Conservation (phyloP, 768 basidiomycete species). For the Kwoniella heveanensis region DNA sequence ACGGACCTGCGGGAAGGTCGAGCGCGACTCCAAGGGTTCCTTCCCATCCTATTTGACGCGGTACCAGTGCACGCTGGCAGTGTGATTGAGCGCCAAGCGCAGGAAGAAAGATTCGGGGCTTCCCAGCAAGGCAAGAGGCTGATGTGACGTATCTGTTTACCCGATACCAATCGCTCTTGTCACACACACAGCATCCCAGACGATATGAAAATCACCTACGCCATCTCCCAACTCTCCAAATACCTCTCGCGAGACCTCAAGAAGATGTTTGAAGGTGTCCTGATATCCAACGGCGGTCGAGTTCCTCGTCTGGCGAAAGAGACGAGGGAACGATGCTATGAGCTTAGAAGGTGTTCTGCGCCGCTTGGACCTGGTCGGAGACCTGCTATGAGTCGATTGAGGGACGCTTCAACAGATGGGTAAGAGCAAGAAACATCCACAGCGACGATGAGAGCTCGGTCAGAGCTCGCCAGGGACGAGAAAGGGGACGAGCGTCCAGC, state of each 20-base stretch:
- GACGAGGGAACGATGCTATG: conserved; percentile 38
- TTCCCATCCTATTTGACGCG: too few relatives aligned
- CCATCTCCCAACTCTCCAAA: conserved; percentile 18
- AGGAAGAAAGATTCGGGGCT: too few relatives aligned
- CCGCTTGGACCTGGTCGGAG: conserved; percentile 20
- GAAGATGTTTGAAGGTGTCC: conserved; percentile 26
- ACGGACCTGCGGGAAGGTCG: too few relatives aligned
- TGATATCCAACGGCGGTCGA: conserved; percentile 28
- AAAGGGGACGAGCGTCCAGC: too few relatives aligned
- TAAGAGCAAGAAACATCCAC: too few relatives aligned
- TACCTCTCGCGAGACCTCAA: conserved; percentile 41
- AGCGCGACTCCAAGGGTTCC: too few relatives aligned
- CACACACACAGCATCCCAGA: conserved; percentile 38
- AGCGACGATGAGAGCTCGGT: too few relatives aligned
- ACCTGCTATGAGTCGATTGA: conserved; percentile 3
- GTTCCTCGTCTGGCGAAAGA: conserved; percentile 30
- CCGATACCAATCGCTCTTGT: background rate
- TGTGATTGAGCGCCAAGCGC: too few relatives aligned
- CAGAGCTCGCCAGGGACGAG: background rate
- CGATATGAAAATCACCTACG: conserved; percentile 45
- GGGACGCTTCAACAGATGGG: too few relatives aligned
- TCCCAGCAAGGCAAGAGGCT: too few relatives aligned
- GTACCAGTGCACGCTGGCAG: too few relatives aligned
- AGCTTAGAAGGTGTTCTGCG: conserved; percentile 34
- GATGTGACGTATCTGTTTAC: too few relatives aligned